Conservation (phyloP, 352 stramenopile genomes). For the Phytophthora tentaculata region DNA sequence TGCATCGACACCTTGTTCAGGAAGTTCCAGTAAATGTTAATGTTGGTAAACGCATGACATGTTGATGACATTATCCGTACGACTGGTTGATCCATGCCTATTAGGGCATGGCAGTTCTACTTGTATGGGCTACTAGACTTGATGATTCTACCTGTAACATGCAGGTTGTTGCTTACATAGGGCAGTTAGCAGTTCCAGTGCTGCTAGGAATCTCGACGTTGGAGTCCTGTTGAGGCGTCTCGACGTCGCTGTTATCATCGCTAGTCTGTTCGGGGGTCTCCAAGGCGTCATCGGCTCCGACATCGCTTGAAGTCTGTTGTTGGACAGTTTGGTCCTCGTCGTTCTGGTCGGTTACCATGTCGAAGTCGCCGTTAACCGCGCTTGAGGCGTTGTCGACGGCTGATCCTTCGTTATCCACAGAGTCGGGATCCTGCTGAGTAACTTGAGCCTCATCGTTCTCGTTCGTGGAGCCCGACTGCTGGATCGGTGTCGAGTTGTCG, state of each 20-base stretch:
- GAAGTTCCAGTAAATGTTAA: too few relatives aligned
- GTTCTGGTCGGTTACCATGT: background rate
- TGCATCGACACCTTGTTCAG: background rate
- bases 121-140: background rate
- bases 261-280: conserved; percentile 3
- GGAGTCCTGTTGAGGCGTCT: background rate
- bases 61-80: background rate
- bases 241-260: too few relatives aligned
- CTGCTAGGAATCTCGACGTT: conserved; percentile 1
- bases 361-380: background rate
- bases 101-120: too few relatives aligned
- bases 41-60: background rate
- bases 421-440: conserved; percentile 5
- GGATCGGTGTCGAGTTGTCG: background rate
- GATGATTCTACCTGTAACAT: conserved; percentile 10
- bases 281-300: background rate
- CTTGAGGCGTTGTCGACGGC: too few relatives aligned
- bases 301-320: conserved; percentile 4
- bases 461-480: conserved; percentile 8
- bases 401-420: background rate
- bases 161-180: conserved; percentile 23
- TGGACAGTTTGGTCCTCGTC: conserved; percentile 1
- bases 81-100: too few relatives aligned
- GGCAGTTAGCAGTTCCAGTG: conserved; percentile 25
- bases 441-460: conserved; percentile 2